Conservation (phyloP, 2,329 filamentous ascomycete genomes). For the Cladobotryum mycophilum region DNA sequence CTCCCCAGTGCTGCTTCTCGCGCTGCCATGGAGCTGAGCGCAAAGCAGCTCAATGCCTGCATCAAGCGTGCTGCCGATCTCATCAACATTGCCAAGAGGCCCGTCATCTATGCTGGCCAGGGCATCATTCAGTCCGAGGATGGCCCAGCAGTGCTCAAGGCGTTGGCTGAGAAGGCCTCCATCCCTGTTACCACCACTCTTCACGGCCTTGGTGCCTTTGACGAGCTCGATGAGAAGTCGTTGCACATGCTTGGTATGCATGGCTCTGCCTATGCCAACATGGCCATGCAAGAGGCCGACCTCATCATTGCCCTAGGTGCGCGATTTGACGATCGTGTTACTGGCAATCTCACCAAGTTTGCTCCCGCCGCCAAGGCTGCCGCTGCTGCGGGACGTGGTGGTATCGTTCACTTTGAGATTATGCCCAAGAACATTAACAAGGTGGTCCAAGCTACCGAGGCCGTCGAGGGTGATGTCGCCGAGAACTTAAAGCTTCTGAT, state of each 20-base stretch:
- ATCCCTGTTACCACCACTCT: slow-evolving; percentile 96
- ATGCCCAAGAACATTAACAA: slow-evolving; percentile 99
- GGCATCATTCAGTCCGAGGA: slow-evolving; percentile 76
- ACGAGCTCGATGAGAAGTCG: slow-evolving; percentile 89
- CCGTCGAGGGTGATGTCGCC: slow-evolving; percentile 86
- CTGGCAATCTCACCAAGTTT: slow-evolving; percentile 73
- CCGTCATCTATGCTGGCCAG: slow-evolving; percentile 90
- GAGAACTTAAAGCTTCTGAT: slow-evolving; percentile 70
- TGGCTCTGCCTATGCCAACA: slow-evolving; percentile 93
- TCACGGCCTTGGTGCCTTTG: slow-evolving; percentile 84
- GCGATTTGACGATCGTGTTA: slow-evolving; percentile 95
- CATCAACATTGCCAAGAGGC: slow-evolving; percentile 86
- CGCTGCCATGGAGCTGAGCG: slow-evolving; percentile 66
- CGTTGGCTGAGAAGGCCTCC: slow-evolving; percentile 81
- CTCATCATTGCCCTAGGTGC: slow-evolving; percentile 90
- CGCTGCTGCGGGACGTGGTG: slow-evolving; percentile 76
- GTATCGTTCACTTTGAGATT: slow-evolving; percentile 96
- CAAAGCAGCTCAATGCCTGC: slow-evolving; percentile 65
- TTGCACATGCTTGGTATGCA: slow-evolving; percentile 99
- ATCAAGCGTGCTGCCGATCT: slow-evolving; percentile 73
- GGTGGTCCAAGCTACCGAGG: slow-evolving; percentile 92
- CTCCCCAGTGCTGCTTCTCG: slow-evolving; percentile 82
- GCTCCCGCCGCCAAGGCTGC: slow-evolving; percentile 82
- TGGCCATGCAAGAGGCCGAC: slow-evolving; percentile 96
- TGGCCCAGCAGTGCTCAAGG: slow-evolving; percentile 71